These are phyloP conservation scores for Tolypocladium tropicale DNA, from an alignment of 2,329 filamentous ascomycete genomes.

Conservation along the genomic window DNA sequence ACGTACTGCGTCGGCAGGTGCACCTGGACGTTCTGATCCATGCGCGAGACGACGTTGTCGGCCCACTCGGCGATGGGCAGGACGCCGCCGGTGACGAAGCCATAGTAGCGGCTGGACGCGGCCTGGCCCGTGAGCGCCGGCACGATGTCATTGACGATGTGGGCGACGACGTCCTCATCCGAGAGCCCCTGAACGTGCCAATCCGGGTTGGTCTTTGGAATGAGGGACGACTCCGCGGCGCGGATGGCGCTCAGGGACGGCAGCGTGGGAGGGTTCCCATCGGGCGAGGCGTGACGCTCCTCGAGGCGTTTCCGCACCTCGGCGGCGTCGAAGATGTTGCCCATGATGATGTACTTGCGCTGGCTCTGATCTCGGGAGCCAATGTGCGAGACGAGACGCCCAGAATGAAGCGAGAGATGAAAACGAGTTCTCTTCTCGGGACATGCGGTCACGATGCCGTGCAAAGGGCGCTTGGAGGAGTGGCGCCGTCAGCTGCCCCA, in stretches of 20 bases:
- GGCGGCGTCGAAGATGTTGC: background rate
- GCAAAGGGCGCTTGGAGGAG: background rate
- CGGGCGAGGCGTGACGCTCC: slow-evolving; percentile 8
- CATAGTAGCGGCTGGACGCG: slow-evolving; percentile 63
- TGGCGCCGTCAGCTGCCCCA: background rate
- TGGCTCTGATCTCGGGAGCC: background rate
- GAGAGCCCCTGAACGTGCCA: slow-evolving; percentile 19
- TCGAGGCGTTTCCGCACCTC: slow-evolving; percentile 8
- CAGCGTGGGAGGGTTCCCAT: slow-evolving; percentile 22
- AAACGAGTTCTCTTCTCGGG: background rate
- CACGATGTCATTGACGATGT: slow-evolving; percentile 36
- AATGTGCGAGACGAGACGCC: background rate
- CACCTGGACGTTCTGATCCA: slow-evolving; percentile 78
- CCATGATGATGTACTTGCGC: background rate
- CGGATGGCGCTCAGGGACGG: slow-evolving; percentile 23
- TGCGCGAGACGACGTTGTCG: slow-evolving; percentile 70
- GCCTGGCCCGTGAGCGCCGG: slow-evolving; percentile 58
- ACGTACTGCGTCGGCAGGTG: slow-evolving; percentile 70
- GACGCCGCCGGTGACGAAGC: slow-evolving; percentile 76
- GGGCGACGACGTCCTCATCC: slow-evolving; percentile 20
- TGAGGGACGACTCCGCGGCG: slow-evolving; percentile 29
- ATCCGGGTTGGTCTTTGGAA: slow-evolving; percentile 9
- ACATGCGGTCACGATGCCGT: background rate
- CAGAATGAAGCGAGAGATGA: background rate
- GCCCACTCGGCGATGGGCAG: slow-evolving; percentile 73